phyloP scores from a whole-genome alignment of 2,329 filamentous ascomycete species.

The Annulohypoxylon truncatum region DNA sequence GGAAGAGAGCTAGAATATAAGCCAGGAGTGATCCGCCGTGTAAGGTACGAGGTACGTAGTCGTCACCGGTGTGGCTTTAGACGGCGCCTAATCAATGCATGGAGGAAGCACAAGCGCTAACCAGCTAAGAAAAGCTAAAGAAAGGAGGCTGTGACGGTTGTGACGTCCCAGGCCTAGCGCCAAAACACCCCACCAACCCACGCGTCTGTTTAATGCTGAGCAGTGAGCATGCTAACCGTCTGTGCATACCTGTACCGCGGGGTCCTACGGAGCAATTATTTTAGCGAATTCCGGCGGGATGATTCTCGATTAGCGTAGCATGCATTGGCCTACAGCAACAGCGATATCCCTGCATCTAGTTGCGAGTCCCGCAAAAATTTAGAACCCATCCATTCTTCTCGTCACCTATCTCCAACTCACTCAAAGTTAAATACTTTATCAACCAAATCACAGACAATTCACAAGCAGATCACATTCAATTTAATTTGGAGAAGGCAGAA shows the following conservation, averaged over 20 bases:
- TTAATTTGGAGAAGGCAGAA: background rate
- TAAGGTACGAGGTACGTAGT: background rate
- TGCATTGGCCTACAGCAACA: background rate
- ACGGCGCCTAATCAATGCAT: slow-evolving; percentile 19
- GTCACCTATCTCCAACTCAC: background rate
- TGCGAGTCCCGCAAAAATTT: slow-evolving; percentile 26
- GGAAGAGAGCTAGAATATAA: background rate
- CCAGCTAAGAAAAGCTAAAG: slow-evolving; percentile 27
- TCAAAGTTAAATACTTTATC: background rate
- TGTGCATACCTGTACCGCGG: too few relatives aligned
- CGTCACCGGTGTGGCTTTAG: slow-evolving; percentile 23
- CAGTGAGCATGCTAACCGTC: background rate
- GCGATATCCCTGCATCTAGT: background rate
- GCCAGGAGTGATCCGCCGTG: background rate
- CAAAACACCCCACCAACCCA: slow-evolving; percentile 31
- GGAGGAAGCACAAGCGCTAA: background rate
- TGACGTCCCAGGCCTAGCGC: slow-evolving; percentile 9
- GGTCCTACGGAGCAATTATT: slow-evolving; percentile 39
- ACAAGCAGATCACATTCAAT: background rate
- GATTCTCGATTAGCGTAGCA: slow-evolving; percentile 2
- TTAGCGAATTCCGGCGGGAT: slow-evolving; percentile 44
- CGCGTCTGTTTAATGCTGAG: slow-evolving; percentile 7
- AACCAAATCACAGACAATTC: background rate
- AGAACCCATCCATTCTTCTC: slow-evolving; percentile 44
- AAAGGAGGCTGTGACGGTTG: slow-evolving; percentile 31